Conservation (phyloP, 257 asterid species). For the Jacaranda mimosifolia region DNA sequence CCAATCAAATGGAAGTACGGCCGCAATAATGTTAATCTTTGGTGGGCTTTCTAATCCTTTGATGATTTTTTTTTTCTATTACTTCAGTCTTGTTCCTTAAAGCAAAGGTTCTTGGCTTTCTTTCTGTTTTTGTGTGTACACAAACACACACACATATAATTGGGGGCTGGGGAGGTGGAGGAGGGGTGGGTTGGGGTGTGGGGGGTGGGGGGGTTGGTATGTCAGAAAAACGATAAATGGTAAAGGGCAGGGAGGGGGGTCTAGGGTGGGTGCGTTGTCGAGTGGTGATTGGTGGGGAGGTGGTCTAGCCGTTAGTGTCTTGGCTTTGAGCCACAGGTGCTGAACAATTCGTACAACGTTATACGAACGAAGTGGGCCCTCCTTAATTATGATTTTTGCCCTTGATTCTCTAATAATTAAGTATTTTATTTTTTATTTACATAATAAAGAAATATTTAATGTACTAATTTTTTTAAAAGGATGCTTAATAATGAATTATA, state of each 20-base stretch:
- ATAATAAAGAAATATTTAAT: too few species aligned
- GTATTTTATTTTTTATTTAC: background rate
- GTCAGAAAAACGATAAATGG: too few species aligned
- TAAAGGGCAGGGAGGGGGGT: too few species aligned
- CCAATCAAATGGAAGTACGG: background rate
- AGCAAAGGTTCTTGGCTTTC: conserved; percentile 16
- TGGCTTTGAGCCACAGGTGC: conserved; percentile 33
- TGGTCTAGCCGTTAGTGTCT: conserved; percentile 26
- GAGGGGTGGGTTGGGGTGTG: background rate
- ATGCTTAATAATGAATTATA: too few species aligned
- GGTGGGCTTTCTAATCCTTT: background rate
- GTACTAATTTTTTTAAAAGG: too few species aligned
- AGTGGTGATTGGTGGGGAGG: conserved; percentile 41
- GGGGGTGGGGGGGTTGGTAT: too few species aligned
- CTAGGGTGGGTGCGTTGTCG: conserved; percentile 55
- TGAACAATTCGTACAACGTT: conserved; percentile 32
- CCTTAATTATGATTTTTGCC: background rate
- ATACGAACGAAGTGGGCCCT: background rate
- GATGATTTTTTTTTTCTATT: conserved; percentile 36
- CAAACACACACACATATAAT: too few species aligned
- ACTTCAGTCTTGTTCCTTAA: conserved; percentile 6
- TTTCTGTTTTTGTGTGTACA: background rate
- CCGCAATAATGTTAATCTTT: background rate
- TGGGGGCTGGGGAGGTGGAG: too few species aligned
- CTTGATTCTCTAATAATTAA: too few species aligned